A percentile compares a stretch with the other conserved stretches of the same genome.
phyloP scores from a whole-genome alignment of 202 grass and related monocot species.

The Cymbopogon flexuosus region DNA sequence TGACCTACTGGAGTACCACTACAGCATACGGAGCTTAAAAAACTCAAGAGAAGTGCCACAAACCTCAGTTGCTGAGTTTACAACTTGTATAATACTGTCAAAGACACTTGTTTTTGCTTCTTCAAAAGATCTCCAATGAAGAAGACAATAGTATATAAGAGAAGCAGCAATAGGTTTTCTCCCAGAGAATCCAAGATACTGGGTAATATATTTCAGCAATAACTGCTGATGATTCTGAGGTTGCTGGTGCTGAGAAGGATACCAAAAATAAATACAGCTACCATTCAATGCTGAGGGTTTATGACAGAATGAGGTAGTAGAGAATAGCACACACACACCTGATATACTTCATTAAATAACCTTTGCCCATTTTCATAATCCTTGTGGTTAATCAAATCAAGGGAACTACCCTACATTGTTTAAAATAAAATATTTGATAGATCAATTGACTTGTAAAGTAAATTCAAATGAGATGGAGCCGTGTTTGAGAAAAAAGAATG shows the following conservation, averaged over 20 bases:
- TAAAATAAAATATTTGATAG: background rate
- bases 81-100: conserved; percentile 69
- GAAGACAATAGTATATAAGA: conserved; percentile 75
- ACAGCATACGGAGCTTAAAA: conserved; percentile 4
- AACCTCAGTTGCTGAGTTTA: conserved; percentile 78
- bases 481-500: conserved; percentile 7
- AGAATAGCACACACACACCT: conserved; percentile 35
- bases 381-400: conserved; percentile 42
- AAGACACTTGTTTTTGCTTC: conserved; percentile 66
- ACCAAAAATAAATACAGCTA: conserved; percentile 22
- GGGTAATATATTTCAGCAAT: conserved; percentile 65
- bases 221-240: conserved; percentile 67
- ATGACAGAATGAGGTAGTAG: conserved; percentile 18
- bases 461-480: conserved; percentile 12
- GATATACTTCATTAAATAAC: conserved; percentile 58
- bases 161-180: conserved; percentile 61
- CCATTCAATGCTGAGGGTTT: background rate
- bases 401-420: conserved; percentile 45
- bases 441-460: conserved; percentile 13
- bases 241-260: conserved; percentile 35
- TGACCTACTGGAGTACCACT: conserved; percentile 17
- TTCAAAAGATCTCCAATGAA: conserved; percentile 92
- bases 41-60: conserved; percentile 25
- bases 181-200: conserved; percentile 62
- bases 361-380: conserved; percentile 56